Conservation (phyloP, 1,139 yeast genomes). For the Geotrichum restrictum region DNA sequence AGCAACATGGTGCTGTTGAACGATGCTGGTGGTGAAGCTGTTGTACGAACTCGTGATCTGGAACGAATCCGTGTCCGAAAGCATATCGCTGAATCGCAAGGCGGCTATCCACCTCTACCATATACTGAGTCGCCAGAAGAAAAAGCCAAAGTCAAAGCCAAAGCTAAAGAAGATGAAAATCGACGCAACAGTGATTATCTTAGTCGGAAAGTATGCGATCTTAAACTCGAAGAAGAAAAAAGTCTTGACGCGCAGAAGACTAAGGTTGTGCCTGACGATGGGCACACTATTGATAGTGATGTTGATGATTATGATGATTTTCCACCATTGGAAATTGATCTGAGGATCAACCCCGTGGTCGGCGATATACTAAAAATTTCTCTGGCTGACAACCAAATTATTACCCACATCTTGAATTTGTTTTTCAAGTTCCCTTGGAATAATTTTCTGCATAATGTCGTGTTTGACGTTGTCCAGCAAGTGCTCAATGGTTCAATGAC, state of each 20-base stretch:
- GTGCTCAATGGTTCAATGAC: constrained; percentile 94
- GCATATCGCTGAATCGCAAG: constrained; percentile 28
- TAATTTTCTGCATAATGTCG: constrained; percentile 93
- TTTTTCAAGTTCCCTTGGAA: constrained; percentile 97
- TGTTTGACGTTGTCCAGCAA: constrained; percentile 95
- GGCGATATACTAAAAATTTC: constrained; percentile 89
- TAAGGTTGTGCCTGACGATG: not conserved
- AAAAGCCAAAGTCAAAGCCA: not conserved
- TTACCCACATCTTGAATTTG: constrained; percentile 72
- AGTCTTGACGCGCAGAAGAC: no score
- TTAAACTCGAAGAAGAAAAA: no score
- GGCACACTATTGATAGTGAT: constrained; percentile 19
- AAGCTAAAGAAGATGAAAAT: not conserved
- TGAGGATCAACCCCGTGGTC: constrained; percentile 71
- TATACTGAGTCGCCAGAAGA: not conserved
- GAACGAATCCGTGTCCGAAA: constrained; percentile 52
- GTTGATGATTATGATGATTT: not conserved
- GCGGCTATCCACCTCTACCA: constrained; percentile 7
- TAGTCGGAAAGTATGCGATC: no score
- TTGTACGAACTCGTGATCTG: constrained; percentile 70
- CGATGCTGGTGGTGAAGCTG: constrained; percentile 75
- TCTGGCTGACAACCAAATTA: constrained; percentile 73
- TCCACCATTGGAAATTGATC: constrained; percentile 8
- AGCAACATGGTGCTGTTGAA: constrained; percentile 93
- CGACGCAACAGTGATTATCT: no score